These are phyloP conservation scores for Linderniella brevidens DNA, from an alignment of 257 asterid genomes.

Conservation along the genomic window DNA sequence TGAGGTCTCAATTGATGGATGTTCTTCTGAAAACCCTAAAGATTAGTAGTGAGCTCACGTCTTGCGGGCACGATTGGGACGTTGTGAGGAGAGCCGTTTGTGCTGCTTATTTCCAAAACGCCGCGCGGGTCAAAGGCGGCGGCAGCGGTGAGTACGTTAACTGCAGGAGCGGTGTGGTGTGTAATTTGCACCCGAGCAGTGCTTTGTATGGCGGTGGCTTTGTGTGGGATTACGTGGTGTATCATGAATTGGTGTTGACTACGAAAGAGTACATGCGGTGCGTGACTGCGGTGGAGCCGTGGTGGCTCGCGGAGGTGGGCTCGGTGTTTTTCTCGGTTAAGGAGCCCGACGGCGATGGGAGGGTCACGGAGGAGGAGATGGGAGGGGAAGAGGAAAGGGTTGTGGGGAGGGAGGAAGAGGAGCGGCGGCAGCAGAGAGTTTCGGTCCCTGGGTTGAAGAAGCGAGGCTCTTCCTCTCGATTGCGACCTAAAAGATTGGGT, in stretches of 20 bases:
- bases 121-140: constrained; percentile 61
- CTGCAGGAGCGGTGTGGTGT: constrained; percentile 84
- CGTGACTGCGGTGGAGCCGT: constrained; percentile 82
- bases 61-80: constrained; percentile 91
- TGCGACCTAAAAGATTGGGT: constrained; percentile 63
- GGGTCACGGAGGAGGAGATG: constrained; percentile 94
- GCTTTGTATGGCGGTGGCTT: constrained; percentile 75
- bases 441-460: constrained; percentile 65
- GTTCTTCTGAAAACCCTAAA: constrained; percentile 47
- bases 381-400: constrained; percentile 35
- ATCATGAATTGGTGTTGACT: constrained; percentile 74
- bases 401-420: constrained; percentile 47
- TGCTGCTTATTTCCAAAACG: constrained; percentile 80
- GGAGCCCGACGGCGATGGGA: constrained; percentile 81
- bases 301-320: constrained; percentile 90
- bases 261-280: constrained; percentile 89
- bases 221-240: constrained; percentile 81
- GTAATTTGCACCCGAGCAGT: constrained; percentile 92
- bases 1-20: constrained; percentile 72
- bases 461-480: constrained; percentile 55
- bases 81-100: constrained; percentile 75
- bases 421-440: constrained; percentile 46
- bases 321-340: constrained; percentile 96
- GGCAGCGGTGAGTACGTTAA: constrained; percentile 65
- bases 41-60: constrained; percentile 39